phyloP scores from a whole-genome alignment of 2,329 filamentous ascomycete species.

The Beauveria sp. region DNA sequence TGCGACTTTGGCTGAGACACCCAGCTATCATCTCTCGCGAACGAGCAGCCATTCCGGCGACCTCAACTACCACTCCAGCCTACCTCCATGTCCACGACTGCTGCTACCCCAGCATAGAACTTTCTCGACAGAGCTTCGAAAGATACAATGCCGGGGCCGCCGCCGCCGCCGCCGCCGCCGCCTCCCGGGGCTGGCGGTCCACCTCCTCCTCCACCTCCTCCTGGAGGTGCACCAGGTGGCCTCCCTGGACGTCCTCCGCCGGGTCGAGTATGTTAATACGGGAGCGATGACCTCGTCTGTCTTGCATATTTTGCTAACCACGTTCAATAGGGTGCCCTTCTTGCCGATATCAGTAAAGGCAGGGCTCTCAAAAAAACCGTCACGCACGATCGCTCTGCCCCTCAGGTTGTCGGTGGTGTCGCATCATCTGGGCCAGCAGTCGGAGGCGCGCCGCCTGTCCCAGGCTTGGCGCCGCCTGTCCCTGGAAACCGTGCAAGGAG shows the following conservation, averaged over 20 bases:
- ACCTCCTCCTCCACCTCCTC: constrained; percentile 59
- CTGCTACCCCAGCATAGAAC: constrained; percentile 4
- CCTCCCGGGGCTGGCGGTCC: constrained; percentile 56
- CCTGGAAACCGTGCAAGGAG: constrained; percentile 67
- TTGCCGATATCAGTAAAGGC: constrained; percentile 83
- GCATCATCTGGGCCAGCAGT: constrained; percentile 48
- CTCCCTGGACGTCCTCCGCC: constrained; percentile 51
- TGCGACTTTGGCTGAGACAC: neutral
- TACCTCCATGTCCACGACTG: neutral
- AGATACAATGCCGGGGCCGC: constrained; percentile 33
- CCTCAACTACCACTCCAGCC: neutral
- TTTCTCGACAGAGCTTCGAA: neutral
- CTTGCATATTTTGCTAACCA: neutral
- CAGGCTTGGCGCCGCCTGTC: constrained; percentile 64
- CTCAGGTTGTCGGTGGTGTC: constrained; percentile 41
- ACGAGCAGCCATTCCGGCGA: neutral
- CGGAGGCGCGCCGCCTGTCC: constrained; percentile 76
- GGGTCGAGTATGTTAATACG: constrained; percentile 50
- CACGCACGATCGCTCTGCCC: constrained; percentile 88
- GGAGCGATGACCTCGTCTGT: neutral
- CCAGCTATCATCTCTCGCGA: neutral
- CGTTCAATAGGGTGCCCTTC: constrained; percentile 63
- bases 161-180: constrained; percentile 64
- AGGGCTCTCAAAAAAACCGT: constrained; percentile 72
- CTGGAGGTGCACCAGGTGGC: constrained; percentile 32